A percentile compares a stretch with the other conserved stretches of the same genome.
Evolutionary conservation across 2,329 filamentous ascomycete species (phyloP).

Genomic region (Colletotrichum horii): DNA sequence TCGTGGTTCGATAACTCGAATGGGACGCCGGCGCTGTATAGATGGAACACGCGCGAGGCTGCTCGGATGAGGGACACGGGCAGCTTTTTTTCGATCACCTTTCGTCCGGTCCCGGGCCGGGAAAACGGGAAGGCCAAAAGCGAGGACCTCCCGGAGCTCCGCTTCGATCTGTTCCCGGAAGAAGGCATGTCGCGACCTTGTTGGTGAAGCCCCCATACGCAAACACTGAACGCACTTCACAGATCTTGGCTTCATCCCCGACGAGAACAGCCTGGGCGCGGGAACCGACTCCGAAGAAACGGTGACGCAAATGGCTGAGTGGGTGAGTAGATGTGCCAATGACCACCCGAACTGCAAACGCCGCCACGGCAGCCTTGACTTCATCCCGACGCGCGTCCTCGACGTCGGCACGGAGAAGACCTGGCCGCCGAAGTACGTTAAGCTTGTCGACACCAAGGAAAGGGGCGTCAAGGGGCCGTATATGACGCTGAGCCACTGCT

Average conservation of each 20-base stretch:
- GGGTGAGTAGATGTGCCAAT: slow-evolving; percentile 4
- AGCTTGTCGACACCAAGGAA: not conserved
- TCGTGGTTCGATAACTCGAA: not conserved
- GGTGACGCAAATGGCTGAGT: not conserved
- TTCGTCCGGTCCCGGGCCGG: not conserved
- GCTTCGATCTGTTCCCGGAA: not conserved
- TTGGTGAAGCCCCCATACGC: not conserved
- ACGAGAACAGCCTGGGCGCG: not conserved
- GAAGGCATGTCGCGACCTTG: not conserved
- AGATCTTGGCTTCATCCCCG: not conserved
- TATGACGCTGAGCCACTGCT: slow-evolving; percentile 26
- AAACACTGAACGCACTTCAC: not conserved
- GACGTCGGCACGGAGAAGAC: slow-evolving; percentile 7
- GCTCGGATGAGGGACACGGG: not conserved
- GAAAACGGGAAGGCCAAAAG: not conserved
- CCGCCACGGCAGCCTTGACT: not conserved
- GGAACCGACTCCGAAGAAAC: not conserved
- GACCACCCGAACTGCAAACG: slow-evolving; percentile 11
- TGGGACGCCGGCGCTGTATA: not conserved
- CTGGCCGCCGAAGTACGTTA: not conserved
- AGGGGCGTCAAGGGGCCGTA: not conserved
- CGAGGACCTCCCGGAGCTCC: not conserved
- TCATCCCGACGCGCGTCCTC: slow-evolving; percentile 15
- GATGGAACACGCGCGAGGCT: not conserved
- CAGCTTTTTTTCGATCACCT: not conserved